Conservation (phyloP, 345 rosid species). For the Cardiospermum halicacabum region DNA sequence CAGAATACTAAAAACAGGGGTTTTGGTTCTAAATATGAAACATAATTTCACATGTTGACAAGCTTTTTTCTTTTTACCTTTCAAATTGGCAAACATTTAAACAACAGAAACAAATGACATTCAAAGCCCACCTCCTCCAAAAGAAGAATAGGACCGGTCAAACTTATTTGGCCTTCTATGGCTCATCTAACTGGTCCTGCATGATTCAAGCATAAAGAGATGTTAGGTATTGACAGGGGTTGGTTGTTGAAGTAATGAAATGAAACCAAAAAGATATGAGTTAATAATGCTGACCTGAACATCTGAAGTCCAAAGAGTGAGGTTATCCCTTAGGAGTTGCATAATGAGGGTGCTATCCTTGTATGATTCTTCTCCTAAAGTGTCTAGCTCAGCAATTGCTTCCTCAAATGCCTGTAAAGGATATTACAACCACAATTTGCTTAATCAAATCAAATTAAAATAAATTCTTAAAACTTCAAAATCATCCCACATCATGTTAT, state of each 20-base stretch:
- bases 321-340: conserved; percentile 93
- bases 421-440: too few relatives aligned
- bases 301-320: conserved; percentile 98
- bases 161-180: conserved; percentile 30
- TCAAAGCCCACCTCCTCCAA: conserved; percentile 65
- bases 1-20: conserved; percentile 18
- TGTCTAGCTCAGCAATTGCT: conserved; percentile 93
- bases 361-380: conserved; percentile 94
- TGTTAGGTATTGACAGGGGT: conserved; percentile 3
- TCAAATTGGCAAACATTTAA: conserved; percentile 25
- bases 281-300: conserved; percentile 50
- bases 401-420: conserved; percentile 79
- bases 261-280: not conserved
- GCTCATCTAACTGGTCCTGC: conserved; percentile 83
- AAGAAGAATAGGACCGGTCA: conserved; percentile 36
- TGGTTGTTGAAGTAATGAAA: not conserved
- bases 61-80: too few relatives aligned
- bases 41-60: conserved; percentile 14
- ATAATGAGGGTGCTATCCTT: conserved; percentile 98
- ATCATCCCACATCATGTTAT: too few relatives aligned
- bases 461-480: too few relatives aligned
- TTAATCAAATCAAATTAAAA: too few relatives aligned
- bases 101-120: conserved; percentile 43
- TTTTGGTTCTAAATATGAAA: conserved; percentile 11
- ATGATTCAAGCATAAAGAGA: not conserved